Conservation (phyloP, 2,329 filamentous ascomycete species). For the Beauveria pseudobassiana region DNA sequence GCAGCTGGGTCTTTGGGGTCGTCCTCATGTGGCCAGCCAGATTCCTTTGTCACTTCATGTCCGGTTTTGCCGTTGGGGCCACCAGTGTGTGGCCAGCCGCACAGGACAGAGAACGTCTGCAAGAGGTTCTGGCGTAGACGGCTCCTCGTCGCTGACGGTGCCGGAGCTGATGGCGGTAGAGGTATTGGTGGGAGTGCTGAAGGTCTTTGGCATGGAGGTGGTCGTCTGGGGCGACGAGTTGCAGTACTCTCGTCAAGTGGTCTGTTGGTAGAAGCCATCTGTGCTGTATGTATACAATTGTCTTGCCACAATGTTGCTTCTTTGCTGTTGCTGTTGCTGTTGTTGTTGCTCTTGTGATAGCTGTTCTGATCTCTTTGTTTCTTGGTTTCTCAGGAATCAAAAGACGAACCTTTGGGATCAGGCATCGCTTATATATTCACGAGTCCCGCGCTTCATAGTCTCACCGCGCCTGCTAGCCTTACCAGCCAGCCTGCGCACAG, state of each 20-base stretch:
- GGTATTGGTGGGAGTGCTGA: background rate
- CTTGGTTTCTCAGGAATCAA: background rate
- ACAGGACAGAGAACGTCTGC: background rate
- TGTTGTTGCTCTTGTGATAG: background rate
- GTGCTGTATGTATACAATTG: background rate
- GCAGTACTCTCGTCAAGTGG: background rate
- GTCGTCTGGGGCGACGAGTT: slow-evolving; percentile 1
- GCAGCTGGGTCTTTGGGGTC: background rate
- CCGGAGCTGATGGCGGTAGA: background rate
- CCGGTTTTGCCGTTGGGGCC: no score
- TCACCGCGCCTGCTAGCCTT: background rate
- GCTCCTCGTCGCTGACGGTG: background rate
- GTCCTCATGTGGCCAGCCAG: background rate
- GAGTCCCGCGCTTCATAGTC: background rate
- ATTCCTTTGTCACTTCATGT: no score
- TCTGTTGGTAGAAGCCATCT: background rate
- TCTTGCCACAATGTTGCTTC: background rate
- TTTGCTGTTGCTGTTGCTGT: no score
- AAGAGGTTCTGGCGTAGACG: background rate
- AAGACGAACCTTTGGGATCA: background rate
- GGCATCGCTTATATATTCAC: background rate
- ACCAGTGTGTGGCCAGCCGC: background rate
- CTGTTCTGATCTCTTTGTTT: background rate
- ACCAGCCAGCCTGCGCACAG: background rate
- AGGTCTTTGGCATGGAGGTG: background rate